Evolutionary conservation across 2,329 filamentous ascomycete species (phyloP).

Genomic region (Penicillium vulpinum): DNA sequence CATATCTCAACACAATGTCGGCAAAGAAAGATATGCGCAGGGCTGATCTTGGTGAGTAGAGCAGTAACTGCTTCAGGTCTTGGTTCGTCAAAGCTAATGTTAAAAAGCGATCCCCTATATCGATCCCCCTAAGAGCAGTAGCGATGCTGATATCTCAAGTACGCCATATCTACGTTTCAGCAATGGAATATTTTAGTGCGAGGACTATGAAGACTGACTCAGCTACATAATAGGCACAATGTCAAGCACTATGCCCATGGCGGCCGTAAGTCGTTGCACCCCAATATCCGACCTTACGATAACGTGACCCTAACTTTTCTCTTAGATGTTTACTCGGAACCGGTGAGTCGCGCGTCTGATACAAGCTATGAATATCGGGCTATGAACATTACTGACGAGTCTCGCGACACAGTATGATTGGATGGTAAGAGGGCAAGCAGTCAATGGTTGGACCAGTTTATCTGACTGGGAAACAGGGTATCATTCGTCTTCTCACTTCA

Average conservation of each 20-base stretch:
- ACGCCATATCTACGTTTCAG: constrained; percentile 49
- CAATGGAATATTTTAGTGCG: not conserved
- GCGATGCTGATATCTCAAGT: constrained; percentile 68
- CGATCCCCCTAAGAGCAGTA: constrained; percentile 67
- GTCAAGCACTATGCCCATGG: constrained; percentile 87
- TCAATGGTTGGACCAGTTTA: not conserved
- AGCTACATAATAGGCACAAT: constrained; percentile 52
- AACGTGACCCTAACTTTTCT: constrained; percentile 21
- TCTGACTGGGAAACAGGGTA: constrained; percentile 40
- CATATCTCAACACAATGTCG: constrained; percentile 53
- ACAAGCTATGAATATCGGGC: constrained; percentile 2
- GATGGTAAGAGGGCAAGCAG: constrained; percentile 52
- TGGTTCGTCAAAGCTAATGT: constrained; percentile 1
- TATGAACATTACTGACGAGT: constrained; percentile 4
- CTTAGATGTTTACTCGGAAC: constrained; percentile 83
- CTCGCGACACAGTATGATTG: constrained; percentile 55
- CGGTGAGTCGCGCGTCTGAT: constrained; percentile 55
- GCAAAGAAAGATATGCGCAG: constrained; percentile 75
- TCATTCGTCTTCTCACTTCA: constrained; percentile 51
- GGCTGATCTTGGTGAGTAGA: constrained; percentile 65
- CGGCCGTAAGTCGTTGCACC: constrained; percentile 61
- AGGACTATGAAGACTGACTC: constrained; percentile 16
- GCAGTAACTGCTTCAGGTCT: not conserved
- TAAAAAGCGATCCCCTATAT: constrained; percentile 80
- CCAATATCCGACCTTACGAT: constrained; percentile 8